Evolutionary conservation across 139 green algal species (phyloP).

Genomic region (Micractinium sp.): DNA sequence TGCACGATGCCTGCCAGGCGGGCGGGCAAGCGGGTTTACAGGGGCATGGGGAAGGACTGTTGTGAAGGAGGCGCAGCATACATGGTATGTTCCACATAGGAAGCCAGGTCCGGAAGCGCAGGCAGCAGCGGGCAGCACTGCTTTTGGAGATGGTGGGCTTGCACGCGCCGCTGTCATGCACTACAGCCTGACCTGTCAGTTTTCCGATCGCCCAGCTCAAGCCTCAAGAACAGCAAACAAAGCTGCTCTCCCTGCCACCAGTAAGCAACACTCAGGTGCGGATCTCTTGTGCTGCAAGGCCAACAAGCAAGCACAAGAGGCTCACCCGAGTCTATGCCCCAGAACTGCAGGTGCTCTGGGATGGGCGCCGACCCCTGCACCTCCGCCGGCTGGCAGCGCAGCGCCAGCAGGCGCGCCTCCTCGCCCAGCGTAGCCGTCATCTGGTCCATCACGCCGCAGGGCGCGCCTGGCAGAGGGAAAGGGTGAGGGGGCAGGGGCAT

Average conservation of each 20-base stretch:
- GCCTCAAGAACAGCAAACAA: background rate
- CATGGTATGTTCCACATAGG: too few species aligned
- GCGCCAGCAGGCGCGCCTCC: constrained; percentile 71
- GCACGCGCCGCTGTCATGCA: too few species aligned
- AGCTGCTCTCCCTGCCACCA: too few species aligned
- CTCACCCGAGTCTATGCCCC: constrained; percentile 86
- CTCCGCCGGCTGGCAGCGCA: constrained; percentile 89
- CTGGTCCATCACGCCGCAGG: constrained; percentile 98
- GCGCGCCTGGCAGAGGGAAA: constrained; percentile 57
- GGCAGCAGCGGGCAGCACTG: background rate
- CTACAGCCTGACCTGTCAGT: too few species aligned
- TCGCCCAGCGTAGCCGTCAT: constrained; percentile 81
- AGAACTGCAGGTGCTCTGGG: constrained; percentile 73
- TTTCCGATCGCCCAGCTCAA: background rate
- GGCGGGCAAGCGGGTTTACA: background rate
- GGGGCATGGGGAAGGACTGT: background rate
- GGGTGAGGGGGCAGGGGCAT: background rate
- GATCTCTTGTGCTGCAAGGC: background rate
- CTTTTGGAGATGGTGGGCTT: too few species aligned
- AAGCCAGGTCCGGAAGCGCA: background rate
- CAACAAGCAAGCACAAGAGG: background rate
- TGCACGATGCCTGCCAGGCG: constrained; percentile 77
- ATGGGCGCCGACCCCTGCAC: constrained; percentile 73
- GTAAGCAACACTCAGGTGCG: background rate
- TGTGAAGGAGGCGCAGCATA: too few species aligned